Conservation (phyloP, 345 rosid genomes). For the Combretum micranthum region DNA sequence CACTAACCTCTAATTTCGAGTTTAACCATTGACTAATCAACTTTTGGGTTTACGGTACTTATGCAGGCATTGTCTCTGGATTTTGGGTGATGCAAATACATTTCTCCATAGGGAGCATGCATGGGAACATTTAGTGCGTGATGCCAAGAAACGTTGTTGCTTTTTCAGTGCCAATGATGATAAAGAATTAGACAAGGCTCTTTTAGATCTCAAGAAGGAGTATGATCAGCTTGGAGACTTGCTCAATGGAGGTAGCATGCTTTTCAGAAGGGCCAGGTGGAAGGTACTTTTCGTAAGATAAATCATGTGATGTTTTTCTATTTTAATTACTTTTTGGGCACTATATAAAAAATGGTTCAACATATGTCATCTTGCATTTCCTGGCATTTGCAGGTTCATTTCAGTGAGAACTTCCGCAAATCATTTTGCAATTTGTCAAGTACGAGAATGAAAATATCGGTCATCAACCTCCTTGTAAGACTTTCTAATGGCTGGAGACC, state of each 20-base stretch:
- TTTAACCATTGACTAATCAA: too few species aligned
- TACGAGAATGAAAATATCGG: slow-evolving; percentile 11
- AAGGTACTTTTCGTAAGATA: slow-evolving; percentile 21
- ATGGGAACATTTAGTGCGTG: slow-evolving; percentile 28
- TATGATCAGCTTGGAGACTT: slow-evolving; percentile 32
- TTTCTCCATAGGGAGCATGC: slow-evolving; percentile 21
- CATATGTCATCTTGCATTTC: background rate
- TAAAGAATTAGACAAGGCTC: slow-evolving; percentile 20
- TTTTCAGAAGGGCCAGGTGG: slow-evolving; percentile 38
- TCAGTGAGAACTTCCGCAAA: slow-evolving; percentile 36
- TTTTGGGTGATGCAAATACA: slow-evolving; percentile 40
- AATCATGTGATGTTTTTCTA: background rate
- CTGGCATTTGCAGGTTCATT: slow-evolving; percentile 27
- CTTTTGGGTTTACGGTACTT: too few species aligned
- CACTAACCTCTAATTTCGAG: too few species aligned
- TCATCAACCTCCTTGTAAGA: slow-evolving; percentile 22
- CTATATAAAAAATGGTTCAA: background rate
- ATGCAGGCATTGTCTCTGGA: slow-evolving; percentile 43
- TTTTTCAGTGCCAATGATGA: slow-evolving; percentile 40
- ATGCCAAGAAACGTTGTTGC: slow-evolving; percentile 34
- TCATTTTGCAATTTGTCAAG: slow-evolving; percentile 41
- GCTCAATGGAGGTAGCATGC: slow-evolving; percentile 18
- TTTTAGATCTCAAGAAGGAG: slow-evolving; percentile 30
- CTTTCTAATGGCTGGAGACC: slow-evolving; percentile 54
- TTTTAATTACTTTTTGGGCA: background rate